Evolutionary conservation across 106 monocot species (phyloP), one percentile per base, ranked within the genome.

Genomic region (Gastrodia elata): DNA sequence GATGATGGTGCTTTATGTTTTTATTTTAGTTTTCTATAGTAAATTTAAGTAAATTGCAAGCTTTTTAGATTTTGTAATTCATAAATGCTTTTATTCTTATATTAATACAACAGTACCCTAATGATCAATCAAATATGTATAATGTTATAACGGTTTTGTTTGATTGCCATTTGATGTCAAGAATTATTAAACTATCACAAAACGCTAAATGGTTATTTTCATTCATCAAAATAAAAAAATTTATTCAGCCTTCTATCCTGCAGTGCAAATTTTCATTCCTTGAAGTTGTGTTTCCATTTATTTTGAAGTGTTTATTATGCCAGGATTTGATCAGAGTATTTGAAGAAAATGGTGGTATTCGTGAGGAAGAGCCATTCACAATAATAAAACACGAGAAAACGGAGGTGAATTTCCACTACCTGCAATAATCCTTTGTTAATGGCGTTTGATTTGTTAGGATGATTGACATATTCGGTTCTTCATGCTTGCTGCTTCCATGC

Each of bases 311-410:
- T 49, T 2, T 59, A 28, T 67, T n/a, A 6, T 74, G 30, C 57
- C 80, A 93, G 92, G 92, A 93, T 68, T 83, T 93, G 68, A 64
- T 83, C 20, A 61, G 81, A 32, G 87, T 93, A 73, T 36, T 89
- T 71, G 67, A 87, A 43, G 72, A 89, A 0, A 68, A 75, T 76
- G 81, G 79, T 46, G 92, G 83, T 9, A 68, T 81, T 49, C 76
- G 44, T 56, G 89, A 93, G 67, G 39, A 85, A 68, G 92, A 93
- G 64, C 92, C 92, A 76, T 89, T 89, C 83, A 83, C 74, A 69
- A 71, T 92, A 27, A 80, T 80, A 44, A 52, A 71, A 52, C 38
- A 41, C 34, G 71, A 78, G 70, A 10, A 48, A 36, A 70, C 61
- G 44, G 76, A 88, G 92, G 92, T 92, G 5, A 67, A 16, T 67